Evolutionary conservation across 225 moss, liverwort and hornwort genomes (phyloP), one percentile per base, ranked within the genome.

Genomic region (Anthoceros angustus): DNA sequence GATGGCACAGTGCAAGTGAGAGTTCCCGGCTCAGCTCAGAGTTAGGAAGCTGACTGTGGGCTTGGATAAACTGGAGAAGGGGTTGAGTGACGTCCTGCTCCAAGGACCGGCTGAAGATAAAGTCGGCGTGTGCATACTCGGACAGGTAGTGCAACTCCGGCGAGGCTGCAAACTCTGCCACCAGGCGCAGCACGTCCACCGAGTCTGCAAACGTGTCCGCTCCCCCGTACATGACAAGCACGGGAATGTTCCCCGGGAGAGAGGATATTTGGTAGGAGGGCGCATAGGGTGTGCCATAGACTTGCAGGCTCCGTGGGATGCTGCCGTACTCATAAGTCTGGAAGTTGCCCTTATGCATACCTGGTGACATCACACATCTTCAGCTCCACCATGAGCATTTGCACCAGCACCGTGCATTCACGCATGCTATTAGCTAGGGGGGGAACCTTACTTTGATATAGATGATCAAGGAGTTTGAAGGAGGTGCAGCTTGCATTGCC

Each of bases 151-250:
- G 55, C 55, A 55, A 18, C 23, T 55, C 55, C 12, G 55, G 55
- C n/a, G 7, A 7, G n/a, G 23, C 55, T 23, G 16, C 55, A 9
- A 55, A 15, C 7, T 15, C n/a, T 8, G 7, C 0, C 12, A 55
- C 7, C 55, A 55, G 55, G 7, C 55, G 12, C 55, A 15, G 7
- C 55, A 55, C 55, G 14, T 55, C 55, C n/a, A 55, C 23, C 0
- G 55, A 12, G 16, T 55, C 55, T 8, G 55, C 55, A 55, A 55
- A 55, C 7, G 55, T 55, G 55, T 55, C 55, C 55, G 55, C 55
- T 55, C 55, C 55, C 7, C 55, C 55, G 55, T 55, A 55, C 18
- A 55, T 55, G 7, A 55, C 55, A 9, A 55, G 55, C 8, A 20
- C 4, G n/a, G 55, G 55, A 20, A 55, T 55, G 55, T 55, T 55